A percentile compares a stretch with the other conserved stretches of the same genome.
These are phyloP conservation scores for Hericium erinaceus DNA, from an alignment of 768 basidiomycete species.

Conservation along the genomic window DNA sequence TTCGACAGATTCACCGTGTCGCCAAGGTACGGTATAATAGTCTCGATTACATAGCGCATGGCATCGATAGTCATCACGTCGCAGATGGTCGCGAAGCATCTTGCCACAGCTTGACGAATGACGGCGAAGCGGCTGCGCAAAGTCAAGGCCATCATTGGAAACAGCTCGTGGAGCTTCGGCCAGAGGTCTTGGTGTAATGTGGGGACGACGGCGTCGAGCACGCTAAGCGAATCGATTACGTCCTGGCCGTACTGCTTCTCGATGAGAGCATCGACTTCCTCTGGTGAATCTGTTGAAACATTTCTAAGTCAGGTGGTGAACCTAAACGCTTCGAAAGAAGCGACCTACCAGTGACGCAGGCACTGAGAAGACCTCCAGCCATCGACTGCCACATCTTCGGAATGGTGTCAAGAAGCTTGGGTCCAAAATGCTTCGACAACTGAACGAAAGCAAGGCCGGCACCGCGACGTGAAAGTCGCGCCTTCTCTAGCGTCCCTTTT, in stretches of 20 bases:
- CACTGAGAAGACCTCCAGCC: conserved; percentile 63
- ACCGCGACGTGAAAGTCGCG: conserved; percentile 73
- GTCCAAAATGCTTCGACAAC: conserved; percentile 69
- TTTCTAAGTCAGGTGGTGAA: background rate
- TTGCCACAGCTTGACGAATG: conserved; percentile 79
- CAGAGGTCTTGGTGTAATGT: conserved; percentile 65
- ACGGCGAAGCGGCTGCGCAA: conserved; percentile 85
- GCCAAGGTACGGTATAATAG: conserved; percentile 69
- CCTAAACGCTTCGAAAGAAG: background rate
- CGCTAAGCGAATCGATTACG: conserved; percentile 87
- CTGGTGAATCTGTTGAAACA: conserved; percentile 27
- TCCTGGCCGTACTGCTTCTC: conserved; percentile 76
- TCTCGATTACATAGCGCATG: conserved; percentile 86
- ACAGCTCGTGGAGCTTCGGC: conserved; percentile 56
- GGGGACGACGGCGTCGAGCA: conserved; percentile 74
- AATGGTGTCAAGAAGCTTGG: conserved; percentile 62
- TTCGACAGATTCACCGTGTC: conserved; percentile 69
- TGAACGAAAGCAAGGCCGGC: conserved; percentile 76
- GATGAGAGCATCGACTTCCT: conserved; percentile 54
- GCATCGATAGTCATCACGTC: conserved; percentile 77
- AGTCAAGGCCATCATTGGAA: conserved; percentile 69
- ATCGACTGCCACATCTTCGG: conserved; percentile 95
- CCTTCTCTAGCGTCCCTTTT: conserved; percentile 49
- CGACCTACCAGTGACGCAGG: conserved; percentile 55
- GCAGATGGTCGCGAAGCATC: conserved; percentile 82